Evolutionary conservation across 495 filamentous ascomycete species (phyloP), one percentile per base, ranked within the genome.

Genomic region (Elasticomyces elasticus): DNA sequence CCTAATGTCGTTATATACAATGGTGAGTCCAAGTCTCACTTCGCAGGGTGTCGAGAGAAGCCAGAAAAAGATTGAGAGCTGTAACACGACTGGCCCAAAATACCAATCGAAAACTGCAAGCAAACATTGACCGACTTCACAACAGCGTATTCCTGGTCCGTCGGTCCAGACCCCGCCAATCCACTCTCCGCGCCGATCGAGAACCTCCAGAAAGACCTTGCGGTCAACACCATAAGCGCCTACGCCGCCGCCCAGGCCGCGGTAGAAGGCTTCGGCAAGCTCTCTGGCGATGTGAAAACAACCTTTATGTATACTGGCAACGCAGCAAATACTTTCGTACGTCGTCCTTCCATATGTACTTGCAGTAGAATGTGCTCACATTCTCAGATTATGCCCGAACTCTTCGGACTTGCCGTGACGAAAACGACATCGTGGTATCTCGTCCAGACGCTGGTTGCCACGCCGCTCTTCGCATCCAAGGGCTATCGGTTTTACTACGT

Each of bases 281-380:
- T 74, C 17, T 68, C 70, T 9, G 59, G 62, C 56, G 67, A 61
- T 30, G 48, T 53, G 25, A 69, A 66, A 56, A 75, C 70, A 62
- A 61, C 65, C 7, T 74, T 74, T 49, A 74, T 74, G 43, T 73
- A 71, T 58, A 76, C 73, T 5, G 72, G 72, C 25, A 74, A 76
- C 41, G 59, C 54, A 26, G 13, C 64, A 43, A 71, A 71, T 45
- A 47, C 52, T 13, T n/a, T 33, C 9, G 64, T 69, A 17, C 37
- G 64, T 41, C 66, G 69, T 6, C 1, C 62, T 17, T 55, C 65
- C 35, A 24, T 67, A 45, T 59, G 50, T 45, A 54, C 67, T 19
- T 68, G 68, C 24, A 59, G 70, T 24, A 70, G 71, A 9, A 73
- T 72, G 60, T 60, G 66, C 27, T 69, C 68, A 26, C 60, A 63